These are phyloP conservation scores for Hyphodiscus sp. DNA, from an alignment of 2,329 filamentous ascomycete genomes.

Conservation along the genomic window DNA sequence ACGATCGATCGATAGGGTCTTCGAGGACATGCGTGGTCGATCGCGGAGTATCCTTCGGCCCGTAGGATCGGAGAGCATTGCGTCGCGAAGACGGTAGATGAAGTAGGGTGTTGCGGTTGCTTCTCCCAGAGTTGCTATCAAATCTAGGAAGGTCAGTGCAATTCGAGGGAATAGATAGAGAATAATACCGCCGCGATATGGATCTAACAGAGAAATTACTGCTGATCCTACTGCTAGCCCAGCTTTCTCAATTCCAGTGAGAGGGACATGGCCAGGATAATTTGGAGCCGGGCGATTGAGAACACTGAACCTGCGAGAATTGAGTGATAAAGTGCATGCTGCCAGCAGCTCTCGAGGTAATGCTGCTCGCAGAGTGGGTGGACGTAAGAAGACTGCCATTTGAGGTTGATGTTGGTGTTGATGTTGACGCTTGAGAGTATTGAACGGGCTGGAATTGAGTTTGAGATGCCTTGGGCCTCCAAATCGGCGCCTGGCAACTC, in stretches of 20 bases:
- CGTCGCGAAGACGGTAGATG: constrained; percentile 82
- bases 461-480: too few species aligned
- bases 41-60: constrained; percentile 88
- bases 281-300: constrained; percentile 62
- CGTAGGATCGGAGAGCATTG: constrained; percentile 79
- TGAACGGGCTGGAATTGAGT: not conserved
- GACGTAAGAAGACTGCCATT: constrained; percentile 23
- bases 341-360: constrained; percentile 23
- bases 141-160: constrained; percentile 49
- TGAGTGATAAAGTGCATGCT: constrained; percentile 20
- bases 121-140: constrained; percentile 92
- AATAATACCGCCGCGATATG: constrained; percentile 64
- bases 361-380: constrained; percentile 7
- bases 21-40: constrained; percentile 78
- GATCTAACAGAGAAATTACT: constrained; percentile 61
- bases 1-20: constrained; percentile 54
- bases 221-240: constrained; percentile 62
- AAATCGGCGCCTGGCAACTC: too few species aligned
- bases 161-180: not conserved
- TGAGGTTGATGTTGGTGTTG: not conserved
- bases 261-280: constrained; percentile 70
- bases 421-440: not conserved
- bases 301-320: constrained; percentile 60
- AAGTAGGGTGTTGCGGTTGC: constrained; percentile 93
- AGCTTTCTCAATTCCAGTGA: constrained; percentile 70